Percentiles rank a stretch among this genome's conserved stretches.
These are phyloP conservation scores for Misopates orontium DNA, from an alignment of 257 asterid species.

Conservation along the genomic window DNA sequence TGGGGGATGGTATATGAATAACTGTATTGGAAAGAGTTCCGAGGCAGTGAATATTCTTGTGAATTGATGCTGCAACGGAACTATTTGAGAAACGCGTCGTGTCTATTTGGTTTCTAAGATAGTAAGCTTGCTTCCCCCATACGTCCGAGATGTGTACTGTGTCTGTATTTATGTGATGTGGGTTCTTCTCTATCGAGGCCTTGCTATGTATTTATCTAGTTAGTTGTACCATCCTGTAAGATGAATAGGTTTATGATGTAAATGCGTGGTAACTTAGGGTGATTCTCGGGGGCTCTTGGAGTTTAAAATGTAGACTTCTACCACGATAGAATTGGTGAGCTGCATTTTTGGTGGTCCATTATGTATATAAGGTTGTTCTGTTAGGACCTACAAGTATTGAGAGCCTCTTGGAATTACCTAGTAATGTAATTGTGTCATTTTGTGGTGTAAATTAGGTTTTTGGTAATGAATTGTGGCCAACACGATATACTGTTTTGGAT, in stretches of 20 bases:
- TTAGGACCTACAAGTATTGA: too few species aligned
- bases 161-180: conserved; percentile 54
- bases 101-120: conserved; percentile 42
- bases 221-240: conserved; percentile 26
- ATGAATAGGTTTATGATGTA: conserved; percentile 25
- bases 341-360: too few species aligned
- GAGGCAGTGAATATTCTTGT: conserved; percentile 32
- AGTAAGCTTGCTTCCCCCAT: conserved; percentile 31
- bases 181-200: conserved; percentile 19
- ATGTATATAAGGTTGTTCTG: too few species aligned
- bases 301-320: too few species aligned
- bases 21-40: conserved; percentile 25
- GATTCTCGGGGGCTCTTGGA: too few species aligned
- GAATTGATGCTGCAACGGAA: conserved; percentile 31
- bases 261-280: conserved; percentile 14
- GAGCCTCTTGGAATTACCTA: too few species aligned
- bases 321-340: too few species aligned
- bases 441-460: too few species aligned
- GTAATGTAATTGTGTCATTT: too few species aligned
- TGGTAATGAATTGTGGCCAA: too few species aligned
- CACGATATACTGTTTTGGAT: too few species aligned
- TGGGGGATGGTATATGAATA: conserved; percentile 21
- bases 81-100: conserved; percentile 21
- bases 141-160: conserved; percentile 43
- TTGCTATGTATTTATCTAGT: conserved; percentile 25